phyloP scores from a whole-genome alignment of 352 stramenopile genomes.

The Phytophthora cactorum region DNA sequence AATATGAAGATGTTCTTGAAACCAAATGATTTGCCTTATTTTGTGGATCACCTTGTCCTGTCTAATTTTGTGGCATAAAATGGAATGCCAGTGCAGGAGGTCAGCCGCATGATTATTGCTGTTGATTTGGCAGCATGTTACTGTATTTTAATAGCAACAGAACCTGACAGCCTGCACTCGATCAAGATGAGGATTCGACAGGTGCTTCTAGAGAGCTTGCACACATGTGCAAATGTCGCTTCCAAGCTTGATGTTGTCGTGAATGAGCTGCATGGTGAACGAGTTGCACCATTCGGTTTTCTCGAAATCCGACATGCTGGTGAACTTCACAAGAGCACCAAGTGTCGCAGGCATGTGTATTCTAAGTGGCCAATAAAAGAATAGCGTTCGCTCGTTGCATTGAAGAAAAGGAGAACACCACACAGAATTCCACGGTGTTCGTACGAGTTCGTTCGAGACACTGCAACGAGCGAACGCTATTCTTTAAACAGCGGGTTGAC shows the following conservation, averaged over 20 bases:
- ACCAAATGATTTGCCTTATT: background rate
- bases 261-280: background rate
- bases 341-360: too few species aligned
- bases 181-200: constrained; percentile 11
- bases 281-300: background rate
- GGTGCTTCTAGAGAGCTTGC: constrained; percentile 16
- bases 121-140: constrained; percentile 6
- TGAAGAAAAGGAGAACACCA: constrained; percentile 6
- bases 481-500: background rate
- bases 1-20: background rate
- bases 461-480: too few species aligned
- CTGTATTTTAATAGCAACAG: background rate
- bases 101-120: background rate
- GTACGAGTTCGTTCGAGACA: constrained; percentile 8
- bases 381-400: background rate
- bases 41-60: background rate
- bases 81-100: background rate
- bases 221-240: background rate
- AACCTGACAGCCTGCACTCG: constrained; percentile 3
- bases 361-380: too few species aligned
- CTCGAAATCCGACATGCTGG: background rate
- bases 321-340: background rate
- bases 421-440: constrained; percentile 2
- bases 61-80: constrained; percentile 4
- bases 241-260: background rate